Conservation (phyloP, 306 rosid species). For the Cercis canadensis region DNA sequence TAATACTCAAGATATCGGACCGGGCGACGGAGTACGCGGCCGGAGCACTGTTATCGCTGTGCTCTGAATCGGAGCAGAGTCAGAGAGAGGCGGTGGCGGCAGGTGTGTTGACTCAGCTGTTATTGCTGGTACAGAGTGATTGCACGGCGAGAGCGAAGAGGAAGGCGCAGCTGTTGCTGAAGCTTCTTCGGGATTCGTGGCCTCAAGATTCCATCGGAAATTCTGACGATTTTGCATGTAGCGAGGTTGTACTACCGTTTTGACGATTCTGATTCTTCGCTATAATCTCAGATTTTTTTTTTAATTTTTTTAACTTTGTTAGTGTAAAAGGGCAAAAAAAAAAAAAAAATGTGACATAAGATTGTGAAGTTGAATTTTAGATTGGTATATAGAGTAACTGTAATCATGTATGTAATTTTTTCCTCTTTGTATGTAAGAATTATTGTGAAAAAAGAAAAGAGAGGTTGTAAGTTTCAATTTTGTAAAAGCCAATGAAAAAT, state of each 20-base stretch:
- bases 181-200: slow-evolving; percentile 99
- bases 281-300: slow-evolving; percentile 43
- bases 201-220: slow-evolving; percentile 80
- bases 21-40: slow-evolving; percentile 94
- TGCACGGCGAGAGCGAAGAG: slow-evolving; percentile 93
- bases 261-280: slow-evolving; percentile 27
- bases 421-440: slow-evolving; percentile 54
- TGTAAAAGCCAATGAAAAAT: slow-evolving; percentile 23
- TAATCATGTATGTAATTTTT: slow-evolving; percentile 51
- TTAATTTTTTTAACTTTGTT: background rate
- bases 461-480: slow-evolving; percentile 24
- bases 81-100: slow-evolving; percentile 81
- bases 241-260: slow-evolving; percentile 67
- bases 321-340: background rate
- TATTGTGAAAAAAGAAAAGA: slow-evolving; percentile 31
- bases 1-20: slow-evolving; percentile 77
- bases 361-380: slow-evolving; percentile 41
- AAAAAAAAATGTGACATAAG: slow-evolving; percentile 2
- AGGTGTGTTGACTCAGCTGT: slow-evolving; percentile 78
- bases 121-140: slow-evolving; percentile 86
- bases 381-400: slow-evolving; percentile 53
- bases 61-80: slow-evolving; percentile 70
- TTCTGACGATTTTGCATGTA: slow-evolving; percentile 83
- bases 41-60: slow-evolving; percentile 81
- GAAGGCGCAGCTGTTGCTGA: slow-evolving; percentile 86